A percentile compares a stretch with the other conserved stretches of the same genome.
phyloP scores from a whole-genome alignment of 306 rosid species.

The Hippophae gyantsensis region DNA sequence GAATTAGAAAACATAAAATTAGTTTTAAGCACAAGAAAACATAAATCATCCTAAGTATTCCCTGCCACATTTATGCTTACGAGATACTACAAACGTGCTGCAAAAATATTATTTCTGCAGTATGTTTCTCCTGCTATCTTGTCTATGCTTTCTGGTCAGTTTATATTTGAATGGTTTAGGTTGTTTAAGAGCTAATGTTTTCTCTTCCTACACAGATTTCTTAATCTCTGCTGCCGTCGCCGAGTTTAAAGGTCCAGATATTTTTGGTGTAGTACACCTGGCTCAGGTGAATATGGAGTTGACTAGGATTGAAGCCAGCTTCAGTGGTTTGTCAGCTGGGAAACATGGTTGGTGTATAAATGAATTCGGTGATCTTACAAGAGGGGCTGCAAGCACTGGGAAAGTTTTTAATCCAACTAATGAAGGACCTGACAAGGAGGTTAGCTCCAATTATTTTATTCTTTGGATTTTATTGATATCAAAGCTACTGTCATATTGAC shows the following conservation, averaged over 20 bases:
- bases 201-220: slow-evolving; percentile 52
- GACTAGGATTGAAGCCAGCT: slow-evolving; percentile 80
- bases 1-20: no score
- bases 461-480: background rate
- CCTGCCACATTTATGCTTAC: no score
- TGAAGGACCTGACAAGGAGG: slow-evolving; percentile 38
- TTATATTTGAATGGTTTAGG: background rate
- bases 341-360: slow-evolving; percentile 91
- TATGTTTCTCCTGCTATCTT: no score
- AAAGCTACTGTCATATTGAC: no score
- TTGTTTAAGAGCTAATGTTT: slow-evolving; percentile 5
- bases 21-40: no score
- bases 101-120: no score
- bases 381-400: slow-evolving; percentile 88
- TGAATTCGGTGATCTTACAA: slow-evolving; percentile 81
- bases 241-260: slow-evolving; percentile 84
- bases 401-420: slow-evolving; percentile 43
- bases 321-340: slow-evolving; percentile 75
- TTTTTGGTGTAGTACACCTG: slow-evolving; percentile 81
- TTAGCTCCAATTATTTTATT: slow-evolving; percentile 22
- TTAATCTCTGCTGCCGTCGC: slow-evolving; percentile 79
- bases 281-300: slow-evolving; percentile 89
- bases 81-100: no score
- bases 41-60: no score
- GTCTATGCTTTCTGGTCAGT: background rate